Evolutionary conservation across 2,329 filamentous ascomycete species (phyloP).

Genomic region (Arthrobotrys sinensis): DNA sequence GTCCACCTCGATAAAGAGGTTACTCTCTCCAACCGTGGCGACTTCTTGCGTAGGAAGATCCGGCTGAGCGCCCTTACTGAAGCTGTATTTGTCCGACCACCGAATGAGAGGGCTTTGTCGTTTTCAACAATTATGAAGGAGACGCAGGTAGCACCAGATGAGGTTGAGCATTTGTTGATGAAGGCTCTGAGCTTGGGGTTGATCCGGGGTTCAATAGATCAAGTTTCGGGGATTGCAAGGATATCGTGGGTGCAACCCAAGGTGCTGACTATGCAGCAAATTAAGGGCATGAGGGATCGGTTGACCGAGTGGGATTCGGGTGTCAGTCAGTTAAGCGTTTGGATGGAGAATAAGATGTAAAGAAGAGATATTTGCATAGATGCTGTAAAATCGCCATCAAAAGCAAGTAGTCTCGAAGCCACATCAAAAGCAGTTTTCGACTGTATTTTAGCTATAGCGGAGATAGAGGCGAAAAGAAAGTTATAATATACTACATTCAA

Average conservation of each 20-base stretch:
- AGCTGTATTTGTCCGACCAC: constrained; percentile 93
- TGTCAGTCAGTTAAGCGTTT: constrained; percentile 81
- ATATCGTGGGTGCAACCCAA: constrained; percentile 99
- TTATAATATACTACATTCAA: constrained; percentile 32
- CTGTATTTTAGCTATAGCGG: constrained; percentile 54
- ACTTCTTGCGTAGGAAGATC: constrained; percentile 96
- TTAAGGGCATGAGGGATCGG: constrained; percentile 89
- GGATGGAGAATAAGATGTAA: constrained; percentile 64
- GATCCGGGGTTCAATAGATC: constrained; percentile 92
- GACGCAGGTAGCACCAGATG: constrained; percentile 89
- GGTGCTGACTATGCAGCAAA: constrained; percentile 95
- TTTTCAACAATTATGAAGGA: constrained; percentile 90
- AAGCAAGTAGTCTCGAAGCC: constrained; percentile 1
- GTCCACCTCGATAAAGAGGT: constrained; percentile 85
- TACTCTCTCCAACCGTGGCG: constrained; percentile 82
- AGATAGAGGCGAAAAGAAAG: constrained; percentile 22
- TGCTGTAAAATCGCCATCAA: not conserved
- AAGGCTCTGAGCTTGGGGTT: constrained; percentile 96
- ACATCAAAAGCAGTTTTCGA: not conserved
- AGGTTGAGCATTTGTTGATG: constrained; percentile 99
- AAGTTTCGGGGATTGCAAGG: constrained; percentile 92
- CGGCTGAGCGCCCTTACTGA: constrained; percentile 96
- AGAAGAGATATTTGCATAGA: constrained; percentile 2
- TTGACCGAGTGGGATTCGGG: constrained; percentile 95
- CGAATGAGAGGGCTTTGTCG: constrained; percentile 94